A percentile compares a stretch with the other conserved stretches of the same genome.
Evolutionary conservation across 495 filamentous ascomycete genomes (phyloP).

Genomic region (Elaphomyces granulatus): DNA sequence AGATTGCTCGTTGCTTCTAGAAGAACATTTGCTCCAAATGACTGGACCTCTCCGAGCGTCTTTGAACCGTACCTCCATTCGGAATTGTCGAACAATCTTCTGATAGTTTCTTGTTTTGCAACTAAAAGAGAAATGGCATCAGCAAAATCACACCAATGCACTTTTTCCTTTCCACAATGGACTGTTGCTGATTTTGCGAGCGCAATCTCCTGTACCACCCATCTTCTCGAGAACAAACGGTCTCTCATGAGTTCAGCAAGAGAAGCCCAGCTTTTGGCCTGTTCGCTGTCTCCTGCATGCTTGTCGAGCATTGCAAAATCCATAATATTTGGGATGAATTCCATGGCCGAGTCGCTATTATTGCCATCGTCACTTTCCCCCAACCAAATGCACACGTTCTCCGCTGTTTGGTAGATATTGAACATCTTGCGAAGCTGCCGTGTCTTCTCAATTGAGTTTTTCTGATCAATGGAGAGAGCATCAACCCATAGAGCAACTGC

Average conservation of each 20-base stretch:
- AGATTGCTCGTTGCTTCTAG: not conserved
- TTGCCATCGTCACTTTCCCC: slow-evolving; percentile 12
- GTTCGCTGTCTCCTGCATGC: not conserved
- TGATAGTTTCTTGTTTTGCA: not conserved
- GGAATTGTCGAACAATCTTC: not conserved
- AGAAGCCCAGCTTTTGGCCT: not conserved
- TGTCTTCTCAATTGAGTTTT: slow-evolving; percentile 14
- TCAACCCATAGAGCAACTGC: slow-evolving; percentile 21
- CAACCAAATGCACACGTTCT: slow-evolving; percentile 18
- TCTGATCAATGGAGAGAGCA: slow-evolving; percentile 21
- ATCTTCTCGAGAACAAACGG: slow-evolving; percentile 1
- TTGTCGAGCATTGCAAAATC: not conserved
- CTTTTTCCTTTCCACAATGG: not conserved
- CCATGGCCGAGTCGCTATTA: not conserved
- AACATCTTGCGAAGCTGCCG: slow-evolving; percentile 18
- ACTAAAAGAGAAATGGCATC: slow-evolving; percentile 1
- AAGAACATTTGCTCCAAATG: not conserved
- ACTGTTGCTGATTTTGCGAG: slow-evolving; percentile 1
- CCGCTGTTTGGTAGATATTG: slow-evolving; percentile 12
- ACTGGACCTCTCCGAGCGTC: not conserved
- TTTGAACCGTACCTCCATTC: not conserved
- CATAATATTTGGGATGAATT: not conserved
- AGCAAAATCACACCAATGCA: slow-evolving; percentile 1
- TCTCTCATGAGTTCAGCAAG: slow-evolving; percentile 1
- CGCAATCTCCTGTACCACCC: slow-evolving; percentile 3